A percentile compares a stretch with the other conserved stretches of the same genome.
These are phyloP conservation scores for Arctostaphylos glauca DNA, from an alignment of 148 eudicot species.

Conservation along the genomic window DNA sequence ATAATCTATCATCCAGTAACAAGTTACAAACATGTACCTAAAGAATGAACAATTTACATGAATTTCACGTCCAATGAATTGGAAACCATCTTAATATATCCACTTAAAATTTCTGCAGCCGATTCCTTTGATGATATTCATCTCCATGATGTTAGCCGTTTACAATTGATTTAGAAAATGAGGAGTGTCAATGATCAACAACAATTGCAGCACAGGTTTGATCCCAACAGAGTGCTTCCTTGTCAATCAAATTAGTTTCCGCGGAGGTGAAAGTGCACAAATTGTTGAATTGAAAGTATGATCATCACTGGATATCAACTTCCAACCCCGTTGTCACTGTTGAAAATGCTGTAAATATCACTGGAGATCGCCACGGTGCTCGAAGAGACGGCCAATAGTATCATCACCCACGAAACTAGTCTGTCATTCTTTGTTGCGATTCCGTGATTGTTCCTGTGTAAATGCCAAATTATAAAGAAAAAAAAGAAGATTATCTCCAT, in stretches of 20 bases:
- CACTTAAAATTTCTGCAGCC: not conserved
- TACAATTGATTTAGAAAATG: not conserved
- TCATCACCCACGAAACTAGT: constrained; percentile 66
- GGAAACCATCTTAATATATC: not conserved
- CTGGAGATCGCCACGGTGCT: constrained; percentile 72
- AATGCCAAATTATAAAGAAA: not conserved
- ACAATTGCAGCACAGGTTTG: not conserved
- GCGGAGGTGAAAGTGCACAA: not conserved
- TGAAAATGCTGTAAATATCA: constrained; percentile 55
- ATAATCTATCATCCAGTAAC: not conserved
- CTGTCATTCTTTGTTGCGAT: constrained; percentile 67
- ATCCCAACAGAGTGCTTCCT: not conserved
- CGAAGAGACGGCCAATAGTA: constrained; percentile 64
- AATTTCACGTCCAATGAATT: not conserved
- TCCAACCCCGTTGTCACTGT: constrained; percentile 21
- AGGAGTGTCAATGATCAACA: not conserved
- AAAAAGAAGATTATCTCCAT: not conserved
- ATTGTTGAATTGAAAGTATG: not conserved
- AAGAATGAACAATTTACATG: not conserved
- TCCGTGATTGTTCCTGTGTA: constrained; percentile 58
- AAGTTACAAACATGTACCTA: not conserved
- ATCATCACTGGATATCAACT: not conserved
- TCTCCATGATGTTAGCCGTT: not conserved
- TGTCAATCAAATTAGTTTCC: not conserved
- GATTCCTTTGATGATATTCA: not conserved